Base-by-base conservation (phyloP, 2,329 filamentous ascomycete genomes). In the Thelonectria blattea region DNA sequence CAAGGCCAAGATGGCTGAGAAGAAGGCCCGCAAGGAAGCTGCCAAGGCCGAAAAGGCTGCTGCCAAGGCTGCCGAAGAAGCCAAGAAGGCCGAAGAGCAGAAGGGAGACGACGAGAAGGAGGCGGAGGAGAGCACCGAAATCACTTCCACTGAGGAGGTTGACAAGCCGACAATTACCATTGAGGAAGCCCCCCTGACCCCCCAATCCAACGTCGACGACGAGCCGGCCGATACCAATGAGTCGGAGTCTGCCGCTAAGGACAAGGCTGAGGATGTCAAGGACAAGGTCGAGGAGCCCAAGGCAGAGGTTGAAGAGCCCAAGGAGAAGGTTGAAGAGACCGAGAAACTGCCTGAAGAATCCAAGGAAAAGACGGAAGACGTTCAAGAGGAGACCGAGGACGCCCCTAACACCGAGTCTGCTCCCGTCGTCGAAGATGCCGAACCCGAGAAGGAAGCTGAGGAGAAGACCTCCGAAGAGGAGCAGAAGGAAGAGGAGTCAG, bases 1-100 rank as follows among this genome's bases (percentile, higher is more conserved):
- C 80, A 93, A 91, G 83, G 84, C 85, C 30, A 91, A 88, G 75
- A 91, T 91, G 79, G 85, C 88, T 6, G 67, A 79, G 61, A 74
- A 77, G 48, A 74, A 71, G 60, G 63, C 60, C 2, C 65, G 49
- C 30, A 55, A 60, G 24, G 61, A 51, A 2, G 62, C 64, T 3
- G 56, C 50, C 0, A 61, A 61, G 20, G 65, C 65, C n/a, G 66
- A 63, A 39, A 71, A 62, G 43, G 62, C 62, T 15, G 60, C 49
- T 15, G 42, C 30, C 6, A 51, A 66, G 30, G 48, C 47, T 18
- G 50, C 48, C 6, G 42, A 53, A 22, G 41, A 57, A 30, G 20
- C 20, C 22, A 49, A 63, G 20, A 57, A 71, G 59, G 66, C 22
- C 4, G 47, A 65, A 30, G 49, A 55, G 43, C 11, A 59, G 1